Evolutionary conservation across 176 grass and related monocot species (phyloP).

Genomic region (Puya raimondii): DNA sequence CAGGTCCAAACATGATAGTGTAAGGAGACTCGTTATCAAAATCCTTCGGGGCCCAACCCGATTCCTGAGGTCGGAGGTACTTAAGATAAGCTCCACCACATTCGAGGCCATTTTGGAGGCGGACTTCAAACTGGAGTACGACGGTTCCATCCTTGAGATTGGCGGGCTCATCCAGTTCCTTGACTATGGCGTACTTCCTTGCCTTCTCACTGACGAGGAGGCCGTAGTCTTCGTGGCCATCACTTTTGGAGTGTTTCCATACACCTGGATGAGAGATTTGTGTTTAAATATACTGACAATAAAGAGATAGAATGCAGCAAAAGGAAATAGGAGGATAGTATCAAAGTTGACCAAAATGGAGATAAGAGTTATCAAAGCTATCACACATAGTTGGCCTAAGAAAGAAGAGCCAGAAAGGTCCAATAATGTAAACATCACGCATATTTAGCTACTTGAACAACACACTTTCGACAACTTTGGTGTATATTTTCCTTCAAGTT

Average conservation of each 20-base stretch:
- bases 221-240: slow-evolving; percentile 87
- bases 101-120: slow-evolving; percentile 89
- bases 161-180: slow-evolving; percentile 63
- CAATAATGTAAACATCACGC: too few relatives aligned
- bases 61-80: slow-evolving; percentile 63
- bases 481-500: too few relatives aligned
- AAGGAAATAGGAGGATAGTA: neutral
- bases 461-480: too few relatives aligned
- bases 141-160: slow-evolving; percentile 62
- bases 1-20: slow-evolving; percentile 97
- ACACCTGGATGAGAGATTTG: slow-evolving; percentile 40
- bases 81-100: slow-evolving; percentile 96
- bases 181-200: slow-evolving; percentile 86
- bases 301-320: too few relatives aligned
- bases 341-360: neutral
- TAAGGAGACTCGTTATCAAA: slow-evolving; percentile 97
- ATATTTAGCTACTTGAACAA: neutral
- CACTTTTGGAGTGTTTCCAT: slow-evolving; percentile 88
- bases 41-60: slow-evolving; percentile 58
- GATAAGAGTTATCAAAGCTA: neutral
- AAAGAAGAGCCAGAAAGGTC: neutral
- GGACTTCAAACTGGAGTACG: slow-evolving; percentile 80
- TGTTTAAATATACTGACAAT: neutral
- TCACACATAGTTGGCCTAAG: neutral
- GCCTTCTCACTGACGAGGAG: slow-evolving; percentile 83